These are phyloP conservation scores for Acanthamoeba royreba DNA, from an alignment of 208 protist genomes.

Conservation along the genomic window DNA sequence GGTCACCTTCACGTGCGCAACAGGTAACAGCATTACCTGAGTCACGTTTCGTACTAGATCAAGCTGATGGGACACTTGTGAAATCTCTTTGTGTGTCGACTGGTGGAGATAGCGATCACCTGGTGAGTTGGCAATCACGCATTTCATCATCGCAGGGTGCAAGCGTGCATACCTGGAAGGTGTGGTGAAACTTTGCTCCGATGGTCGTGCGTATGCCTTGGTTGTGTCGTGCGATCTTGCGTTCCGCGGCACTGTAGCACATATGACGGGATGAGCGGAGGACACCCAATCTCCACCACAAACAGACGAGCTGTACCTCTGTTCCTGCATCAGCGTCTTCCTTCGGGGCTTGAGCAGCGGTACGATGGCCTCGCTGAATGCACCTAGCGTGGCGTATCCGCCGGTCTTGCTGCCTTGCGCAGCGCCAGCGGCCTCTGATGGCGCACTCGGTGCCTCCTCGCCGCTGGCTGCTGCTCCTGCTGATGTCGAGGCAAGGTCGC, in stretches of 20 bases:
- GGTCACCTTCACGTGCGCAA: background rate
- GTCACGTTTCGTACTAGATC: background rate
- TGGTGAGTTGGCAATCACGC: background rate
- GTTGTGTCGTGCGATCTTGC: background rate
- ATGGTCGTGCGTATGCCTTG: background rate
- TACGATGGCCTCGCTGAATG: background rate
- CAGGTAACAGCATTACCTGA: background rate
- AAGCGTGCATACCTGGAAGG: background rate
- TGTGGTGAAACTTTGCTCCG: background rate
- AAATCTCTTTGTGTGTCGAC: background rate
- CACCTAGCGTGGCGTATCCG: background rate
- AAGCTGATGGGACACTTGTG: background rate
- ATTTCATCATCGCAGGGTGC: background rate
- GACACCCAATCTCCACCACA: background rate
- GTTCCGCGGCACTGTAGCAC: background rate
- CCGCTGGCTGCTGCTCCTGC: no score
- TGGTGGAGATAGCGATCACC: background rate
- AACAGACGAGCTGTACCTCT: background rate
- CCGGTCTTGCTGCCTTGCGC: background rate
- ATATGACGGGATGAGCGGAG: background rate
- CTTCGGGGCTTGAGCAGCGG: background rate
- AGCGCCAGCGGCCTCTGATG: no score
- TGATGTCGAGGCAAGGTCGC: background rate
- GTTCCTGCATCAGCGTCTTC: background rate
- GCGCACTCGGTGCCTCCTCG: background rate